A percentile compares a stretch with the other conserved stretches of the same genome.
Conservation (phyloP, 768 basidiomycete genomes). For the Exidia glandulosa region DNA sequence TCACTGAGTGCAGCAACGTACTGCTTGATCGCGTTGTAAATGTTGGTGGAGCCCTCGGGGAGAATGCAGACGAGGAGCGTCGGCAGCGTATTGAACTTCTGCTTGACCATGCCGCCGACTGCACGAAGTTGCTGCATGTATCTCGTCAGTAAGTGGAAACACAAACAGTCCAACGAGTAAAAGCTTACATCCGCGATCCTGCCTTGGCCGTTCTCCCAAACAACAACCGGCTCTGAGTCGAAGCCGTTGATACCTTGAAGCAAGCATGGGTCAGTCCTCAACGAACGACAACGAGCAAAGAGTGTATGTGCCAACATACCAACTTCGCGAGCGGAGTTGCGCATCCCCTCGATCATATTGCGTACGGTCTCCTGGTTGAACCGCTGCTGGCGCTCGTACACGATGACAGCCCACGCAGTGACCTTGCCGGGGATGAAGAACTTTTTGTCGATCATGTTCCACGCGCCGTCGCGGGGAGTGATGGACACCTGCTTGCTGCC, state of each 20-base stretch:
- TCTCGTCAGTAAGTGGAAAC: background rate
- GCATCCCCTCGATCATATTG: slow-evolving; percentile 46
- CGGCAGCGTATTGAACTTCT: slow-evolving; percentile 32
- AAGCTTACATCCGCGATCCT: slow-evolving; percentile 33
- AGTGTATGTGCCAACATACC: too few species aligned
- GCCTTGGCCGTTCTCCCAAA: slow-evolving; percentile 50
- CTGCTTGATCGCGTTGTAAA: slow-evolving; percentile 73
- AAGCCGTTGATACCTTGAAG: slow-evolving; percentile 46
- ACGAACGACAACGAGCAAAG: background rate
- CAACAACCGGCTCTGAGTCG: slow-evolving; percentile 32
- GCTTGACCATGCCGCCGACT: slow-evolving; percentile 36
- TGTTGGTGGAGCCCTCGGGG: slow-evolving; percentile 64
- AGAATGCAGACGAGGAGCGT: slow-evolving; percentile 55
- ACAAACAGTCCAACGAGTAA: background rate
- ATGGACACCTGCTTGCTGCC: slow-evolving; percentile 46
- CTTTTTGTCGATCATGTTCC: slow-evolving; percentile 75
- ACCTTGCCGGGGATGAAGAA: slow-evolving; percentile 51
- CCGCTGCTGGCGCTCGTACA: slow-evolving; percentile 53
- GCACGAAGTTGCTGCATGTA: slow-evolving; percentile 33
- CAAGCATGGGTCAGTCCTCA: background rate
- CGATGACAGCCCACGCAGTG: slow-evolving; percentile 47
- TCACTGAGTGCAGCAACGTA: slow-evolving; percentile 24
- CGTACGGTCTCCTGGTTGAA: slow-evolving; percentile 38
- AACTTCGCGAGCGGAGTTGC: slow-evolving; percentile 38
- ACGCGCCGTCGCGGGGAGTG: slow-evolving; percentile 54